Conservation (phyloP, 176 grass and related monocot genomes). For the Oryza meyeriana region DNA sequence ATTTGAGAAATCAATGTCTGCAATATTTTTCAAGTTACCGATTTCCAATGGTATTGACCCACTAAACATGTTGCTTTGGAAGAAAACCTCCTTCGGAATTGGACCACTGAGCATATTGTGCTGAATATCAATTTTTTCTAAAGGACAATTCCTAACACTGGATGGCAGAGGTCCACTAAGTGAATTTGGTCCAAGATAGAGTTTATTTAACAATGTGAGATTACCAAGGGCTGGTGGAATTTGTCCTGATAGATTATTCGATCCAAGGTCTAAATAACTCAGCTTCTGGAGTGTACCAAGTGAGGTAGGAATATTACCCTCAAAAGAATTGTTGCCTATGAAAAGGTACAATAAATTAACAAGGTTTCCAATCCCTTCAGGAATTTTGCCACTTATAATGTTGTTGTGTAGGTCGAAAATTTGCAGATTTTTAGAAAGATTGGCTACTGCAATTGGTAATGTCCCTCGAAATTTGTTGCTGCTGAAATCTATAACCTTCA, state of each 20-base stretch:
- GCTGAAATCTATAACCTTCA: neutral
- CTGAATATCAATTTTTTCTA: constrained; percentile 15
- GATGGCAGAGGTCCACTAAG: constrained; percentile 14
- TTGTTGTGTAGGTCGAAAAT: neutral
- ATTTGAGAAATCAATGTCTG: constrained; percentile 20
- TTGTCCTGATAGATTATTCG: neutral
- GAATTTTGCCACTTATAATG: constrained; percentile 23
- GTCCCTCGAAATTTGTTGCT: neutral
- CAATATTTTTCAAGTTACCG: constrained; percentile 22
- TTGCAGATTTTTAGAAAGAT: constrained; percentile 7
- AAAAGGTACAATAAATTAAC: neutral
- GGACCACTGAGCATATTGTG: constrained; percentile 35
- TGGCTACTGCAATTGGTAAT: constrained; percentile 22
- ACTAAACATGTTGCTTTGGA: constrained; percentile 45
- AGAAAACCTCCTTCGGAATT: constrained; percentile 47
- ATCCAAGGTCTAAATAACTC: neutral
- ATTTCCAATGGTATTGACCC: constrained; percentile 34
- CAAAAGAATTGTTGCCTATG: constrained; percentile 4
- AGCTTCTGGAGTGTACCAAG: neutral
- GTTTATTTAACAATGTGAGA: neutral
- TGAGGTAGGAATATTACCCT: constrained; percentile 14
- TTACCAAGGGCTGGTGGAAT: constrained; percentile 21
- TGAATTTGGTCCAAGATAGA: constrained; percentile 3
- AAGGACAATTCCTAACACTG: neutral
- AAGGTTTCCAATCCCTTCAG: constrained; percentile 21